A percentile compares a stretch with the other conserved stretches of the same genome.
Conservation (phyloP, 768 basidiomycete species). For the Boletus coccyginus region DNA sequence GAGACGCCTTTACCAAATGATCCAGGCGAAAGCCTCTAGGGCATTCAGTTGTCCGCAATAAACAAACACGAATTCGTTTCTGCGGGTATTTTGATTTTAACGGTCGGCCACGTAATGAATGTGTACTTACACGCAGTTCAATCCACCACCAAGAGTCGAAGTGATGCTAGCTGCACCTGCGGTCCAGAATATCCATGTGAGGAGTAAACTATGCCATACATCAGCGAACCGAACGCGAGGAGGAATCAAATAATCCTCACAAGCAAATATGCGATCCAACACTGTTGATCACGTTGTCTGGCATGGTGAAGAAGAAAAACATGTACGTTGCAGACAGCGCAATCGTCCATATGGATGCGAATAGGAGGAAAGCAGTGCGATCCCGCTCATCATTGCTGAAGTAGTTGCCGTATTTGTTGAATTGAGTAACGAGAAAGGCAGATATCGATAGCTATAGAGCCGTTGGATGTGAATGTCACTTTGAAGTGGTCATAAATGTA, state of each 20-base stretch:
- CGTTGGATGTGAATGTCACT: background rate
- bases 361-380: conserved; percentile 65
- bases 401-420: conserved; percentile 55
- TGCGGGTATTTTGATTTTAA: conserved; percentile 7
- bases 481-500: conserved; percentile 21
- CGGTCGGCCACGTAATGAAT: background rate
- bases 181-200: conserved; percentile 81
- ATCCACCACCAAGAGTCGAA: conserved; percentile 58
- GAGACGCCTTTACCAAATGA: conserved; percentile 50
- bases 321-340: conserved; percentile 51
- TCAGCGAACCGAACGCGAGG: conserved; percentile 1
- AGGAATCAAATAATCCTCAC: conserved; percentile 38
- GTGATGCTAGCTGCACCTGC: conserved; percentile 73
- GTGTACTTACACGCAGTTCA: conserved; percentile 61
- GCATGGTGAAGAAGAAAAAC: conserved; percentile 50
- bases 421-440: conserved; percentile 67
- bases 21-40: conserved; percentile 72
- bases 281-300: conserved; percentile 52
- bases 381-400: conserved; percentile 49
- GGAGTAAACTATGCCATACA: conserved; percentile 43
- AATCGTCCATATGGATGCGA: conserved; percentile 72
- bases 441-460: conserved; percentile 57
- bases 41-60: conserved; percentile 82
- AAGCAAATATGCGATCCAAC: conserved; percentile 61
- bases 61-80: conserved; percentile 43